Percentiles rank a stretch among this genome's conserved stretches.
phyloP scores from a whole-genome alignment of 2,329 filamentous ascomycete species.

The Nigrospora sphaerica region DNA sequence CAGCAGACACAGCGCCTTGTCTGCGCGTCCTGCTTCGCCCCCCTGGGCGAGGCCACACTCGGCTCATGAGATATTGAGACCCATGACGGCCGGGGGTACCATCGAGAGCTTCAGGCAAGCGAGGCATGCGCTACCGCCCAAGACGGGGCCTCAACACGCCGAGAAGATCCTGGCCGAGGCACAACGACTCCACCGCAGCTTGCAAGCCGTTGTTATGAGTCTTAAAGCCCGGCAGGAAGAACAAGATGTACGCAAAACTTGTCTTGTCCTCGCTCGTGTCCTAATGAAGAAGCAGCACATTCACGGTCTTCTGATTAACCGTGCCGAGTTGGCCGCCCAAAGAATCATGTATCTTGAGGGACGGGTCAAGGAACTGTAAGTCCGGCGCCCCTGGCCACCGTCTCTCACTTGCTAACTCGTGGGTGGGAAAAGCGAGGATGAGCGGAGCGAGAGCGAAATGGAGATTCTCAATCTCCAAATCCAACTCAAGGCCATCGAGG shows the following conservation, averaged over 20 bases:
- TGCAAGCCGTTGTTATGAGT: constrained; percentile 41
- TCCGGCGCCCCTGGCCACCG: constrained; percentile 9
- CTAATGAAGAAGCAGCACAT: constrained; percentile 39
- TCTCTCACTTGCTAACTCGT: constrained; percentile 2
- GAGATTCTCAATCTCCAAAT: constrained; percentile 57
- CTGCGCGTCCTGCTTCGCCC: too few species aligned
- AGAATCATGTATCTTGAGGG: constrained; percentile 54
- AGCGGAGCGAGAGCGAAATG: constrained; percentile 49
- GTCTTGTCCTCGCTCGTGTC: background rate
- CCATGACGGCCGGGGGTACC: too few species aligned
- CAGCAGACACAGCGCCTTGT: too few species aligned
- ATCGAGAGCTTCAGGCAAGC: background rate
- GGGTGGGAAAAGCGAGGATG: constrained; percentile 39
- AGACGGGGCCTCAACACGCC: constrained; percentile 17
- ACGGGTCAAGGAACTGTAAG: constrained; percentile 50
- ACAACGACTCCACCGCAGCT: constrained; percentile 40
- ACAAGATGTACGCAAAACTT: constrained; percentile 38
- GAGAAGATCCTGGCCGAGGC: constrained; percentile 27
- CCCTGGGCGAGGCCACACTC: too few species aligned
- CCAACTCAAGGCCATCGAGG: constrained; percentile 55
- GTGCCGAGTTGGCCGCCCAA: constrained; percentile 49
- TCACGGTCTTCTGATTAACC: constrained; percentile 50
- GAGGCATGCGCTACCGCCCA: background rate
- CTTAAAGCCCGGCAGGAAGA: constrained; percentile 52
- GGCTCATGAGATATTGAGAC: too few species aligned